Base-by-base conservation (phyloP, 257 asterid species). In the Craterostigma plantagineum region DNA sequence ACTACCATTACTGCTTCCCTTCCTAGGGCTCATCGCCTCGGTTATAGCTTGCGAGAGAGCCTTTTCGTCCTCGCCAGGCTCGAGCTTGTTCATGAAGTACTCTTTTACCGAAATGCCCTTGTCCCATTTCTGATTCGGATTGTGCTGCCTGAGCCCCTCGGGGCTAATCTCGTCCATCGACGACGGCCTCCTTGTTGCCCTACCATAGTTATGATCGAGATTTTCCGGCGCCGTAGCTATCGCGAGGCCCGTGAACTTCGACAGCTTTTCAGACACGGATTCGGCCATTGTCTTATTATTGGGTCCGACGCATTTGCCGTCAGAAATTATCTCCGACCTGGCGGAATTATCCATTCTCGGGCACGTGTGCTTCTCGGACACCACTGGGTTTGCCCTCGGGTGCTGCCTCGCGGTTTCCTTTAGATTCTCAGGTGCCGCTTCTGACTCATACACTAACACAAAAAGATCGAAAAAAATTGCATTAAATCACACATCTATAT, bases 371-470 rank as follows among this genome's bases (percentile, higher is more conserved):
- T 51, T 68, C 70, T 72, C 80, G 1, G 91, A 55, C 48, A 90
- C 65, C 48, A 83, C 81, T 0, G 92, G 94, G 51, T 37, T 66
- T 14, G 95, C 87, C 27, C 95, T 61, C 30, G 93, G 98, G 60
- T 79, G 85, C 63, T 90, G 95, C 59, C 91, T 58, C 2, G 95
- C 85, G 0, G 59, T 64, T 67, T 82, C 95, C 61, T 59, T 77
- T 33, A 58, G 63, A 17, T 18, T 44, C 48, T 76, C 86, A 0
- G 95, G 93, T 34, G 95, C 94, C 45, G 69, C 67, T 56, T 68
- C 94, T 1, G 94, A 90, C 66, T 83, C 92, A 38, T 90, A 90
- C 95, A 90, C 99, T 90, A 69, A 15, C n/a, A n/a, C n/a, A n/a
- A 33, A 18, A 34, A 34, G n/a, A 7, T 14, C 42, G 23, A 23